Evolutionary conservation across 225 moss, liverwort and hornwort species (phyloP), one percentile per base, ranked within the genome.

Genomic region (Neckera pumila): DNA sequence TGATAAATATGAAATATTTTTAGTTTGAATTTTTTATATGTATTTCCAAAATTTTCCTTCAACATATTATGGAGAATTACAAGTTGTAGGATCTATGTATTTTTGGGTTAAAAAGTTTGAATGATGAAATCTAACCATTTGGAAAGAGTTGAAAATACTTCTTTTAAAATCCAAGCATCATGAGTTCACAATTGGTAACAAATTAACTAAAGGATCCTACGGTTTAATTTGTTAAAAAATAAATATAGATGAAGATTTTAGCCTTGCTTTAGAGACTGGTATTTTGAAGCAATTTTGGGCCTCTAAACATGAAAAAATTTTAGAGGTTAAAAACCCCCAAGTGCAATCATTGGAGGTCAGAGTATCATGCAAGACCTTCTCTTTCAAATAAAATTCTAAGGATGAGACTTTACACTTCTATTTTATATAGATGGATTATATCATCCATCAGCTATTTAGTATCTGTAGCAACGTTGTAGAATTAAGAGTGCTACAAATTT

Each of bases 401-500:
- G 22, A 12, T 22, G 4, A 38, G 38, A 6, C 20, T n/a, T 21
- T 36, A 1, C 10, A 19, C 17, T 65, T 34, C 9, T 65, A 5
- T 65, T 3, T 18, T 18, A 5, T 0, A 34, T 11, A 12, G 2
- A n/a, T 6, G 7, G 38, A 69, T 69, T 7, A 0, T 38, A 7
- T 7, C 23, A 23, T 38, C 2, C 22, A 38, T 38, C 0, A 0
- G 2, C 7, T 7, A 38, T 0, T n/a, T n/a, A 2, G 1, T 66
- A 2, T 20, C 4, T 3, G 5, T 6, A 69, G 7, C 13, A 21
- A n/a, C 0, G 1, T 7, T 69, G 13, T 12, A 38, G 4, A 2
- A 11, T 40, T 9, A 73, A 27, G 8, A 45, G 11, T 74, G 7
- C 5, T 47, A 4, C 4, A 19, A 6, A 18, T 47, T 18, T 18